These are phyloP conservation scores for Rhodotorula kratochvilovae DNA, from an alignment of 768 basidiomycete genomes.

Conservation along the genomic window DNA sequence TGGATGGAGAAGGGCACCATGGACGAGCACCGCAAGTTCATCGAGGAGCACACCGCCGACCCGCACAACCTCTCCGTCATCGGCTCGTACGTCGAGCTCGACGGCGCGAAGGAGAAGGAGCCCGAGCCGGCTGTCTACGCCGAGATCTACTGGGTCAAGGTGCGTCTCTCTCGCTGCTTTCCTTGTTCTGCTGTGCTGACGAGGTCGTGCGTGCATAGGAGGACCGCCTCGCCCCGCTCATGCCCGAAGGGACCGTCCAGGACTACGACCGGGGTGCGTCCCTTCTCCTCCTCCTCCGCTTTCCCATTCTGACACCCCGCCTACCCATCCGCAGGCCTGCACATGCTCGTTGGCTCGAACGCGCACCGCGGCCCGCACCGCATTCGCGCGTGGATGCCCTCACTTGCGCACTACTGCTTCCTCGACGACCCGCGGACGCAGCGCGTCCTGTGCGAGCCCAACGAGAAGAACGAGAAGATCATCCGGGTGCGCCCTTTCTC, in stretches of 20 bases:
- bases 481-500: slow-evolving; percentile 8
- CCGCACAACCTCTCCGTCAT: slow-evolving; percentile 29
- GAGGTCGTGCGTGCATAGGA: background rate
- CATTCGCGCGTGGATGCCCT: slow-evolving; percentile 38
- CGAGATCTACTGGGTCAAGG: slow-evolving; percentile 40
- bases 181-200: background rate
- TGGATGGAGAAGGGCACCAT: slow-evolving; percentile 35
- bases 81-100: slow-evolving; percentile 20
- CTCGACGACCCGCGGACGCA: slow-evolving; percentile 37
- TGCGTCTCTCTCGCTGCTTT: background rate
- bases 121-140: slow-evolving; percentile 28
- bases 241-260: slow-evolving; percentile 22
- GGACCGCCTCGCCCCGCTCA: slow-evolving; percentile 26
- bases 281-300: too few species aligned
- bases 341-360: slow-evolving; percentile 38
- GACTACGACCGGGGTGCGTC: slow-evolving; percentile 37
- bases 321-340: slow-evolving; percentile 17
- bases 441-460: slow-evolving; percentile 38
- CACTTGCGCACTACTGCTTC: slow-evolving; percentile 40
- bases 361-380: slow-evolving; percentile 37
- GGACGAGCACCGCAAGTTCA: slow-evolving; percentile 28
- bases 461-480: slow-evolving; percentile 38
- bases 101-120: background rate
- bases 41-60: slow-evolving; percentile 12
- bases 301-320: background rate